phyloP scores from a whole-genome alignment of 2,329 filamentous ascomycete genomes.

The Diaporthe australafricana region DNA sequence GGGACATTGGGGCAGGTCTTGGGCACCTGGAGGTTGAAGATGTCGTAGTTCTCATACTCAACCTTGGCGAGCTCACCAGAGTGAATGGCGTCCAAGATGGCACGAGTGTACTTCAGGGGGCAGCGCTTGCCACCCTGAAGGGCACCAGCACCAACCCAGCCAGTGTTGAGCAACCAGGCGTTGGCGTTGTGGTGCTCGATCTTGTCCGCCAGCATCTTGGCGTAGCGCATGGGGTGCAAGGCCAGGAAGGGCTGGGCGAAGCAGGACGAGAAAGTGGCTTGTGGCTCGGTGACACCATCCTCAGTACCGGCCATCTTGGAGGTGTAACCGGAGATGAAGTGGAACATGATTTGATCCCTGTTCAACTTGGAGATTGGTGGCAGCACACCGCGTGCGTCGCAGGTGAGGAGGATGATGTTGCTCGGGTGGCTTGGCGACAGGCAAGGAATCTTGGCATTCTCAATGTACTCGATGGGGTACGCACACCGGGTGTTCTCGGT shows the following conservation, averaged over 20 bases:
- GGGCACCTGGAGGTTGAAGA: constrained; percentile 97
- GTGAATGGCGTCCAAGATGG: constrained; percentile 98
- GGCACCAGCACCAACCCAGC: constrained; percentile 93
- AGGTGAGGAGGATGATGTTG: constrained; percentile 98
- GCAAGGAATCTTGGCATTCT: constrained; percentile 99
- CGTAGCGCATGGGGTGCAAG: constrained; percentile 98
- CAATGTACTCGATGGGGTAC: constrained; percentile 99
- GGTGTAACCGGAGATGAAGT: constrained; percentile 99
- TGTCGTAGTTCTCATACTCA: constrained; percentile 94
- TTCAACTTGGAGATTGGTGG: constrained; percentile 98
- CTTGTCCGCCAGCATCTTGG: constrained; percentile 98
- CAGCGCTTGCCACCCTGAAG: constrained; percentile 95
- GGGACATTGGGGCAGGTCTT: constrained; percentile 91
- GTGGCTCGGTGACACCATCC: constrained; percentile 94
- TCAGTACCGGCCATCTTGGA: constrained; percentile 99
- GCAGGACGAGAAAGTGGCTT: constrained; percentile 99
- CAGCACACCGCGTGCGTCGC: constrained; percentile 96
- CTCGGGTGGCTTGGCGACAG: constrained; percentile 86
- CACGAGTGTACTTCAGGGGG: constrained; percentile 98
- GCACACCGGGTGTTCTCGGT: constrained; percentile 99
- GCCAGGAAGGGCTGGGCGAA: constrained; percentile 99
- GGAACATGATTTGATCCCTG: constrained; percentile 98
- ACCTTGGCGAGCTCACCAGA: constrained; percentile 92
- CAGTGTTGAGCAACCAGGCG: constrained; percentile 98
- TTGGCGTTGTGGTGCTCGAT: constrained; percentile 95